Percentiles rank a stretch among this genome's conserved stretches.
These are phyloP conservation scores for Monilinia laxa DNA, from an alignment of 2,329 filamentous ascomycete genomes.

Conservation along the genomic window DNA sequence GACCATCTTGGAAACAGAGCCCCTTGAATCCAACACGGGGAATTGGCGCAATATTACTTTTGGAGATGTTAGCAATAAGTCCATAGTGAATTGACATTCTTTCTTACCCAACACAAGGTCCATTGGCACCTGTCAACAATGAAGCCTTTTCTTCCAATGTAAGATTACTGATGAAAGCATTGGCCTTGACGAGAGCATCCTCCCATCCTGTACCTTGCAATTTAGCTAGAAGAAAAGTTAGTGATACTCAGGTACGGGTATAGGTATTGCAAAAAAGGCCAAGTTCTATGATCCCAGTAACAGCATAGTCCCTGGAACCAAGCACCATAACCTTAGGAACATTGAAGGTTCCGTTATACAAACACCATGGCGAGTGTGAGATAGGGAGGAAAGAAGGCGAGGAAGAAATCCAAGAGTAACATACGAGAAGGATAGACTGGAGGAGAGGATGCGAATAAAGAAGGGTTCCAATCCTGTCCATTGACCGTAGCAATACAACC, in stretches of 20 bases:
- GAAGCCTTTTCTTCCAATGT: constrained; percentile 72
- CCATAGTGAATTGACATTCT: neutral
- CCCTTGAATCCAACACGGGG: constrained; percentile 33
- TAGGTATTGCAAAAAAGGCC: neutral
- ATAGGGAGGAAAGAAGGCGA: neutral
- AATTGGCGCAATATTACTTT: constrained; percentile 33
- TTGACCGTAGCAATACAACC: constrained; percentile 19
- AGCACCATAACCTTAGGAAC: too few species aligned
- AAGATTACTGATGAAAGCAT: constrained; percentile 66
- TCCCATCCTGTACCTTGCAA: constrained; percentile 50
- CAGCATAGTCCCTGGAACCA: neutral
- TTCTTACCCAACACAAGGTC: constrained; percentile 28
- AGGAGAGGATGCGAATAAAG: constrained; percentile 22
- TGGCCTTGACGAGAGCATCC: constrained; percentile 67
- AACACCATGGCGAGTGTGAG: neutral
- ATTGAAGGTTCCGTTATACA: too few species aligned
- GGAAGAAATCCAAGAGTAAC: constrained; percentile 12
- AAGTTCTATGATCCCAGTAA: neutral
- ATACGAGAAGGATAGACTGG: constrained; percentile 37
- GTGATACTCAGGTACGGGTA: neutral
- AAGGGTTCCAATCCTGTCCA: constrained; percentile 18
- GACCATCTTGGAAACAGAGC: constrained; percentile 44
- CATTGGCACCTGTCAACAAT: constrained; percentile 29
- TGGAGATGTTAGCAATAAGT: constrained; percentile 9
- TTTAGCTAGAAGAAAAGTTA: constrained; percentile 29